Percentiles rank a stretch among this genome's conserved stretches.
Evolutionary conservation across 257 asterid species (phyloP).

Genomic region (Solanum lycopersicoides): DNA sequence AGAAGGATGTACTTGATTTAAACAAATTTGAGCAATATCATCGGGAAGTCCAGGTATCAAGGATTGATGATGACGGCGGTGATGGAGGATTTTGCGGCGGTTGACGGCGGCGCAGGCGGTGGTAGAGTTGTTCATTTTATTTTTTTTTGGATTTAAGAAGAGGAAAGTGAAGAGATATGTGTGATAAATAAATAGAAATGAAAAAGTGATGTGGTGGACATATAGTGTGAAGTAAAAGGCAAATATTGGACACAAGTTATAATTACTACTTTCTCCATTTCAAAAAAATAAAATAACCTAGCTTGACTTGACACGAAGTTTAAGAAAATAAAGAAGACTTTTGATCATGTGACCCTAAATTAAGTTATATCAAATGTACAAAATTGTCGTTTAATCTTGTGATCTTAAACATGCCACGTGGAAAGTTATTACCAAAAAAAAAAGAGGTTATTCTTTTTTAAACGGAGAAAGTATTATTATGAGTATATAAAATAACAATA

Average conservation of each 20-base stretch:
- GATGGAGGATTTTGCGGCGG: background rate
- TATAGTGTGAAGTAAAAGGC: conserved; percentile 29
- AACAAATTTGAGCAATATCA: conserved; percentile 51
- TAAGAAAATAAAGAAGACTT: no score
- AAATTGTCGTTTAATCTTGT: no score
- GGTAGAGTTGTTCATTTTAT: conserved; percentile 31
- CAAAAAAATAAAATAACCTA: no score
- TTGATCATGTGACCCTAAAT: no score
- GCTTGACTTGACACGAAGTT: no score
- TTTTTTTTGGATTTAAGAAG: background rate
- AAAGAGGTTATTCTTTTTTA: no score
- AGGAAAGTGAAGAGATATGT: background rate
- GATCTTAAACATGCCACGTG: no score
- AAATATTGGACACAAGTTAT: conserved; percentile 37
- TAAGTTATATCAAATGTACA: no score
- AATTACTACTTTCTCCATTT: no score
- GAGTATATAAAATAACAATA: background rate
- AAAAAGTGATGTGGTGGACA: background rate
- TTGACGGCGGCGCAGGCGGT: background rate
- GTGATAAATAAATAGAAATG: background rate
- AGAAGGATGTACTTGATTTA: conserved; percentile 42
- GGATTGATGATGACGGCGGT: conserved; percentile 3
- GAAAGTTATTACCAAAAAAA: no score
- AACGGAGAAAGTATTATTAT: no score
- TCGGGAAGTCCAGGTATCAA: conserved; percentile 70